These are phyloP conservation scores for Fagopyrum homotropicum DNA, from an alignment of 148 eudicot species.

Conservation along the genomic window DNA sequence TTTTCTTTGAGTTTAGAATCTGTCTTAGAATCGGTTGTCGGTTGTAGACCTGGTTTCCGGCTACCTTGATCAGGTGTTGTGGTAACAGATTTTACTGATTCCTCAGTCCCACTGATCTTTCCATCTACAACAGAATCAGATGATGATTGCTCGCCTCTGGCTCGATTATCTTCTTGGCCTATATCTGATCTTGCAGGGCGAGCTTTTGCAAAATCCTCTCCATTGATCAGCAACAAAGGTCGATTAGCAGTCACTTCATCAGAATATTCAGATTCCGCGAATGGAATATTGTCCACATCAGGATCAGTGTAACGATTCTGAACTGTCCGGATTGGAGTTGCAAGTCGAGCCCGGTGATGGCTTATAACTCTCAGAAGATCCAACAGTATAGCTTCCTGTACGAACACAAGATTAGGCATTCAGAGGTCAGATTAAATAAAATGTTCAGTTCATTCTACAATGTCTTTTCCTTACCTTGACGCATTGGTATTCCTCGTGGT, in stretches of 20 bases:
- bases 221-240: conserved; percentile 62
- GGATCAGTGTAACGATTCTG: conserved; percentile 58
- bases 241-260: conserved; percentile 43
- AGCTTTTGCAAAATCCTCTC: conserved; percentile 65
- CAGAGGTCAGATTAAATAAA: neutral
- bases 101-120: conserved; percentile 10
- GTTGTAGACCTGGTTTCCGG: conserved; percentile 18
- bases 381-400: conserved; percentile 80
- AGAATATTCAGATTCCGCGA: conserved; percentile 18
- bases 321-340: conserved; percentile 87
- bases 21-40: conserved; percentile 24
- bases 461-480: conserved; percentile 51
- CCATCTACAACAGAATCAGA: too few species aligned
- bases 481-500: conserved; percentile 71
- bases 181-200: conserved; percentile 30
- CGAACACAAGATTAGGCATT: neutral
- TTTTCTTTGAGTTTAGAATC: too few species aligned
- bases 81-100: too few species aligned
- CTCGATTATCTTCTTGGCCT: conserved; percentile 26
- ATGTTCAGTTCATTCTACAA: neutral
- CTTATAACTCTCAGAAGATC: conserved; percentile 85
- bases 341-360: conserved; percentile 85
- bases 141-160: conserved; percentile 43
- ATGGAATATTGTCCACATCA: conserved; percentile 41
- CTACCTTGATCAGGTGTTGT: conserved; percentile 33